Evolutionary conservation across 139 green algal genomes (phyloP), one percentile per base, ranked within the genome.

Genomic region (Chlorella sp.): DNA sequence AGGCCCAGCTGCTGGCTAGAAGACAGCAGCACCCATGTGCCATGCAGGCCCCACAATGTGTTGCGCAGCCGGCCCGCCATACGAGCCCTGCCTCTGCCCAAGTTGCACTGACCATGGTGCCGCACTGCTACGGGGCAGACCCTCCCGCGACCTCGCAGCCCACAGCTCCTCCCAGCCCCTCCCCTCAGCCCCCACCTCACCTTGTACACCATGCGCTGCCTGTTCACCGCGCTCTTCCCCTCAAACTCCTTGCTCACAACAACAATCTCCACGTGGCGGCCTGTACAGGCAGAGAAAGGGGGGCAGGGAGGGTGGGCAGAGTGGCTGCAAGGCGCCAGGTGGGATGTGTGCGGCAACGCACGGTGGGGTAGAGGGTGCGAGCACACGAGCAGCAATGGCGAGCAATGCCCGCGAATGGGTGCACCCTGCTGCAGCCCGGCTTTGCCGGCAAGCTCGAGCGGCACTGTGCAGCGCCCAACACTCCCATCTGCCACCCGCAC

Each of bases 121-220:
- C n/a, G n/a, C n/a, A n/a, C 48, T 57, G 48, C 48, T 9, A 5
- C 48, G 48, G 5, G 48, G 48, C 48, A 57, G 9, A 5, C 48
- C 48, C 9, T 57, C 48, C 48, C 48, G 48, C 48, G 7, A 57
- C 48, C 48, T 57, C 48, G 5, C 48, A 57, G 7, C 48, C 48
- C 48, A 57, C 48, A 57, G 48, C 48, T 57, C 48, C 48, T 57
- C 48, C 48, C 48, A 57, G 48, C 48, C 48, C 48, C 48, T 57
- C 48, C 48, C 48, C 48, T 57, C 48, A 57, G 7, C 48, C 28
- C 3, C 48, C 30, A 53, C 28, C 86, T 28, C 83, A 96, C 96
- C 95, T 98, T 98, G 93, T 97, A 98, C 1, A 98, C 96, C 92
- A 98, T 95, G 60, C 95, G 95, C 91, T 98, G 96, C 57, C 96